These are phyloP conservation scores for Trametes hirsuta DNA, from an alignment of 1,284 basidiomycete species.

Conservation along the genomic window DNA sequence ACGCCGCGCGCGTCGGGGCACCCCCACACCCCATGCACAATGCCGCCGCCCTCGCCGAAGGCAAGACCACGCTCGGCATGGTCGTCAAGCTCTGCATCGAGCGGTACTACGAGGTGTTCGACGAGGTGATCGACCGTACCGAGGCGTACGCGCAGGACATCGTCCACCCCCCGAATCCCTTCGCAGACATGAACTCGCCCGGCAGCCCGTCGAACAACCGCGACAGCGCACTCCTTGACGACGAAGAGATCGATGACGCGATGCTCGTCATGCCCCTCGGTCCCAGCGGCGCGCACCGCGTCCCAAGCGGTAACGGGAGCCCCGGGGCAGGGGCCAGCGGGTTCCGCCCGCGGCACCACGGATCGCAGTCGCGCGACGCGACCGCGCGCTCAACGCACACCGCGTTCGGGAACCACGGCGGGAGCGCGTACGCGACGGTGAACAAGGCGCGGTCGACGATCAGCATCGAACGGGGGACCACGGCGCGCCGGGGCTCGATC, in stretches of 20 bases:
- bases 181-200: constrained; percentile 31
- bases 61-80: constrained; percentile 66
- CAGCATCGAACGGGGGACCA: constrained; percentile 55
- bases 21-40: constrained; percentile 20
- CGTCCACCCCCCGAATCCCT: constrained; percentile 21
- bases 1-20: constrained; percentile 29
- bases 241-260: constrained; percentile 71
- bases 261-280: constrained; percentile 78
- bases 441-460: constrained; percentile 59
- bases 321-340: constrained; percentile 16
- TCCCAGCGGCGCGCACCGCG: constrained; percentile 35
- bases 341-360: constrained; percentile 24
- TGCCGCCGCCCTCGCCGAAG: constrained; percentile 39
- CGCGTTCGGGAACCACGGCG: constrained; percentile 29
- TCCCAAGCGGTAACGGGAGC: no score
- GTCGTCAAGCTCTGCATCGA: constrained; percentile 80
- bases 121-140: constrained; percentile 69
- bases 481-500: constrained; percentile 58
- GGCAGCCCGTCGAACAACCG: constrained; percentile 31
- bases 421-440: constrained; percentile 32
- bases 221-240: constrained; percentile 51
- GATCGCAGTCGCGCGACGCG: constrained; percentile 13
- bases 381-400: constrained; percentile 32
- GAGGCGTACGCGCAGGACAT: constrained; percentile 53
- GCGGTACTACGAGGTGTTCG: constrained; percentile 84